phyloP scores from a whole-genome alignment of 2,329 filamentous ascomycete species.

The Phaeosphaeria sp. region DNA sequence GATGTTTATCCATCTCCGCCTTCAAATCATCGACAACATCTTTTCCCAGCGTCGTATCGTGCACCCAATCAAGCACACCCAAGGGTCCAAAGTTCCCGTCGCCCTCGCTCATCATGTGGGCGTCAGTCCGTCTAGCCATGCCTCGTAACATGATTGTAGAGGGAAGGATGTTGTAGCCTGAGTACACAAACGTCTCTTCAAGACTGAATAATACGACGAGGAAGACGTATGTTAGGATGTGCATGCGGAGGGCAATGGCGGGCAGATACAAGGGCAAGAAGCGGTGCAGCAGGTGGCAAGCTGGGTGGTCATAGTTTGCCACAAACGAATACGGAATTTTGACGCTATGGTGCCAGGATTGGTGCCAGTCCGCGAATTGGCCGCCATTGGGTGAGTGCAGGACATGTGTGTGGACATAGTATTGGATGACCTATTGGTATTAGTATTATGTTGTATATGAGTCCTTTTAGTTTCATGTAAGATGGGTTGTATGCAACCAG shows the following conservation, averaged over 20 bases:
- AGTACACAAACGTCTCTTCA: conserved; percentile 71
- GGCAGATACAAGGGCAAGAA: conserved; percentile 72
- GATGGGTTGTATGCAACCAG: too few relatives aligned
- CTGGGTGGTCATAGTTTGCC: conserved; percentile 72
- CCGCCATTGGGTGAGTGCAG: conserved; percentile 62
- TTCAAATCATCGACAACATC: conserved; percentile 62
- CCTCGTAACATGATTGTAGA: conserved; percentile 63
- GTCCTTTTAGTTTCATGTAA: too few relatives aligned
- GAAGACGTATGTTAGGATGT: conserved; percentile 74
- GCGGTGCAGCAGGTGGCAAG: conserved; percentile 67
- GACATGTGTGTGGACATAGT: conserved; percentile 74
- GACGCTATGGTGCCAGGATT: conserved; percentile 65
- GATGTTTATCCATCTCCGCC: conserved; percentile 63
- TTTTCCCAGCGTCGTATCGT: conserved; percentile 58
- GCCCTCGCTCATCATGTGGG: conserved; percentile 64
- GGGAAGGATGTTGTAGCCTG: conserved; percentile 69
- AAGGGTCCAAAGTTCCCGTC: conserved; percentile 67
- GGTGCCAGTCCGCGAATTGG: conserved; percentile 50
- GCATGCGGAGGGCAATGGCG: conserved; percentile 68
- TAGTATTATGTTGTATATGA: conserved; percentile 7
- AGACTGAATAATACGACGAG: conserved; percentile 68
- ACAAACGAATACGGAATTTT: conserved; percentile 66
- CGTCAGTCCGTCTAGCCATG: conserved; percentile 64
- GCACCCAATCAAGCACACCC: conserved; percentile 59
- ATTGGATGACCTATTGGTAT: conserved; percentile 64